Percentiles rank a stretch among this genome's conserved stretches.
Conservation (phyloP, 2,329 filamentous ascomycete species). For the Fusarium hainanense region DNA sequence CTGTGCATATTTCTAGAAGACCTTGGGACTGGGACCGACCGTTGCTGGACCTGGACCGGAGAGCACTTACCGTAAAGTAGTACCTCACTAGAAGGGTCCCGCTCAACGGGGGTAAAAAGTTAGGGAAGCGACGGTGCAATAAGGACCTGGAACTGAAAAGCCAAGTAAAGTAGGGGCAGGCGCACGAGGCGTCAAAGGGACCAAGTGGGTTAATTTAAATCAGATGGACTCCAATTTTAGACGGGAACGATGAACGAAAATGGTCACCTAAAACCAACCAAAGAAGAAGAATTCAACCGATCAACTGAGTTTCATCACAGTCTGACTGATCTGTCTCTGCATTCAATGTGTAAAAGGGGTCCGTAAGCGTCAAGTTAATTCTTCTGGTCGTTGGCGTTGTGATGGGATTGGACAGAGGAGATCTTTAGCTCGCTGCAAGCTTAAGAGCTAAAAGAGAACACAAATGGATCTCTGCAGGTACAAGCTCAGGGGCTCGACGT, state of each 20-base stretch:
- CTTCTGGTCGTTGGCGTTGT: slow-evolving; percentile 1
- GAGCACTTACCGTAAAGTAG: slow-evolving; percentile 34
- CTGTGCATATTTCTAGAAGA: slow-evolving; percentile 37
- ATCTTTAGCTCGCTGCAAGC: slow-evolving; percentile 2
- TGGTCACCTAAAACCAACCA: neutral
- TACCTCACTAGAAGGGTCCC: slow-evolving; percentile 23
- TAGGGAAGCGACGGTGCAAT: neutral
- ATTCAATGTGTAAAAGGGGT: slow-evolving; percentile 13
- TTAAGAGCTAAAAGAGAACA: neutral
- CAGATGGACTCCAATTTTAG: slow-evolving; percentile 31
- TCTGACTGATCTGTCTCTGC: neutral
- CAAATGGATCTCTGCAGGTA: slow-evolving; percentile 9
- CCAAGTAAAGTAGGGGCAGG: slow-evolving; percentile 13
- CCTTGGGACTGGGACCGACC: neutral
- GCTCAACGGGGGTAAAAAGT: slow-evolving; percentile 23
- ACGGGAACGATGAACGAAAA: neutral
- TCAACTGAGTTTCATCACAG: neutral
- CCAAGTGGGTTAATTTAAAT: slow-evolving; percentile 37
- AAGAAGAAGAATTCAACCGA: too few species aligned
- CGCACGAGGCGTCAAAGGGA: slow-evolving; percentile 31
- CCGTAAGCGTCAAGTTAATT: slow-evolving; percentile 10
- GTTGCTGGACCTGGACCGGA: slow-evolving; percentile 20
- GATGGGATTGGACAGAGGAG: neutral
- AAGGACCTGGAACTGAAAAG: neutral
- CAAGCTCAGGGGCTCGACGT: slow-evolving; percentile 36